These are phyloP conservation scores for Wickerhamomyces strasburgensis DNA, from an alignment of 805 yeast species.

Conservation along the genomic window DNA sequence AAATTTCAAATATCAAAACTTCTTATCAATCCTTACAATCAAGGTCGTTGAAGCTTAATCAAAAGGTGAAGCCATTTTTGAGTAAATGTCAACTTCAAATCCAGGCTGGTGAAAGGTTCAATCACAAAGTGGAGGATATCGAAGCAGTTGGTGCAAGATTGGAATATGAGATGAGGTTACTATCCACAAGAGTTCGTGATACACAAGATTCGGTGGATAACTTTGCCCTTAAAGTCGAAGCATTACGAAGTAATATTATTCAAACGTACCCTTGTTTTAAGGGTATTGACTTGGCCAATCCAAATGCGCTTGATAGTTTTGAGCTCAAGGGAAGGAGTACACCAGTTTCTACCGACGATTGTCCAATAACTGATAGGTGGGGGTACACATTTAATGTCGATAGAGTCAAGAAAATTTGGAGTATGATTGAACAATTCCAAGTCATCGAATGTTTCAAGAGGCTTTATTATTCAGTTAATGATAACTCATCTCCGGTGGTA, in stretches of 20 bases:
- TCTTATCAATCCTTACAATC: not conserved
- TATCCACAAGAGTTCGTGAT: constrained; percentile 59
- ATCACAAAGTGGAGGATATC: constrained; percentile 41
- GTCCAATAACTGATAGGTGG: not conserved
- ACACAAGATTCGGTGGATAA: constrained; percentile 54
- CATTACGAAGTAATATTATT: constrained; percentile 25
- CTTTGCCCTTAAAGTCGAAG: constrained; percentile 35
- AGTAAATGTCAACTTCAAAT: constrained; percentile 19
- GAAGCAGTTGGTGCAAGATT: constrained; percentile 54
- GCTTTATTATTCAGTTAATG: not conserved
- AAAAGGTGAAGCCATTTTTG: constrained; percentile 14
- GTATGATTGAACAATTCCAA: constrained; percentile 8
- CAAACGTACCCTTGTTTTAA: constrained; percentile 5
- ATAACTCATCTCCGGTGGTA: too few relatives aligned
- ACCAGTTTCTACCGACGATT: too few relatives aligned
- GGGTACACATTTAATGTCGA: constrained; percentile 6
- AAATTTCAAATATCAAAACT: not conserved
- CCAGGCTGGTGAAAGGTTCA: constrained; percentile 27
- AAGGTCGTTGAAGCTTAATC: constrained; percentile 8
- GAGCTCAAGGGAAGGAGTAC: too few relatives aligned
- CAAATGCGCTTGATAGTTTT: too few relatives aligned
- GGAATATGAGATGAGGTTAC: constrained; percentile 58
- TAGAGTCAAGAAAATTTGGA: constrained; percentile 11
- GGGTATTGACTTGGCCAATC: not conserved
- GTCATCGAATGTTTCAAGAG: not conserved